Percentiles rank a stretch among this genome's conserved stretches.
Evolutionary conservation across 2,329 filamentous ascomycete species (phyloP).

Genomic region (Scytalidium sp.): DNA sequence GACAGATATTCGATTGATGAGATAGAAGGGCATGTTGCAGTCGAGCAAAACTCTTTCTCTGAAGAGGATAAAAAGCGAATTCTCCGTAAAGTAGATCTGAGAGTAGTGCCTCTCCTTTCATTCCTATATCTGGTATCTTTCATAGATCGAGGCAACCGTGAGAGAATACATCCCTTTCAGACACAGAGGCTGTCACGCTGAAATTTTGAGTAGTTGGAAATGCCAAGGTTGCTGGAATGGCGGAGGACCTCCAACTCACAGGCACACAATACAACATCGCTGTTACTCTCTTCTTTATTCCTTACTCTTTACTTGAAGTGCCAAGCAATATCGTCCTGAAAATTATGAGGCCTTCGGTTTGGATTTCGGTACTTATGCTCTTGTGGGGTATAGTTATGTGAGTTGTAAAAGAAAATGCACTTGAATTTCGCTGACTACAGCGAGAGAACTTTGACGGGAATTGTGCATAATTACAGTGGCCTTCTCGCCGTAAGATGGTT

Average conservation of each 20-base stretch:
- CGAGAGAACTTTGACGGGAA: background rate
- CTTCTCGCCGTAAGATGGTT: slow-evolving; percentile 45
- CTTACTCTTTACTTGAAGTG: slow-evolving; percentile 45
- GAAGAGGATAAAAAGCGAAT: background rate
- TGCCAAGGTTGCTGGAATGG: slow-evolving; percentile 12
- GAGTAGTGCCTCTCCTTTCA: background rate
- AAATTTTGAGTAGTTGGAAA: slow-evolving; percentile 4
- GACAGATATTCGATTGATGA: background rate
- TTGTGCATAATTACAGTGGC: slow-evolving; percentile 27
- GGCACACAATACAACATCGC: slow-evolving; percentile 10
- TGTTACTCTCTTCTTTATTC: slow-evolving; percentile 11
- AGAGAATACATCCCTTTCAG: background rate
- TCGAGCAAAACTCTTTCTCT: background rate
- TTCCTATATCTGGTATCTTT: slow-evolving; percentile 1
- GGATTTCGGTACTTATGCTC: slow-evolving; percentile 38
- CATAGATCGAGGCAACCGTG: background rate
- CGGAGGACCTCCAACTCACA: slow-evolving; percentile 5
- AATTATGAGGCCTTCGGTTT: slow-evolving; percentile 48
- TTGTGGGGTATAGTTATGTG: slow-evolving; percentile 29
- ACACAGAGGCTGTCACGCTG: background rate
- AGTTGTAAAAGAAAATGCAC: too few species aligned
- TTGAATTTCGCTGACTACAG: background rate
- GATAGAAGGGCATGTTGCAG: background rate
- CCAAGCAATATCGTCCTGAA: slow-evolving; percentile 51
- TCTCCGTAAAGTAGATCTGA: background rate